A percentile compares a stretch with the other conserved stretches of the same genome.
These are phyloP conservation scores for Tolypocladium ovalisporum DNA, from an alignment of 2,329 filamentous ascomycete species.

Conservation along the genomic window DNA sequence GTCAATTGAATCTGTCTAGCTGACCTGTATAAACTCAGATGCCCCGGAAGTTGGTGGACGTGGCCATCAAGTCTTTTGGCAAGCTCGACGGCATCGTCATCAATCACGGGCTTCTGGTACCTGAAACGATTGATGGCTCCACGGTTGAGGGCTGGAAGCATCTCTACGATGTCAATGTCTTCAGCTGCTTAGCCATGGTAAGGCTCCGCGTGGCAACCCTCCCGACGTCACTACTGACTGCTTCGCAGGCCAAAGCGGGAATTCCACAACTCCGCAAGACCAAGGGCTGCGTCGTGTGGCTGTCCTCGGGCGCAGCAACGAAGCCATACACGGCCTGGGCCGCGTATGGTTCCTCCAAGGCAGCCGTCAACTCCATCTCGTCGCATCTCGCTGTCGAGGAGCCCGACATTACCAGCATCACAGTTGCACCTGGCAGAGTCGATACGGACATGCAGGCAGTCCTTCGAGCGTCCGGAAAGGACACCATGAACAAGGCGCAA, in stretches of 20 bases:
- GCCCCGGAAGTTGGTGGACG: conserved; percentile 49
- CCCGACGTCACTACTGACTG: conserved; percentile 1
- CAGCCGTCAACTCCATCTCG: conserved; percentile 70
- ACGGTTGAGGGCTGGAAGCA: conserved; percentile 64
- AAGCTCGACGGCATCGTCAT: conserved; percentile 71
- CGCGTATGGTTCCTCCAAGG: conserved; percentile 73
- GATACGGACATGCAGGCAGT: conserved; percentile 87
- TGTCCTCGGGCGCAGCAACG: conserved; percentile 67
- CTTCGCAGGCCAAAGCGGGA: conserved; percentile 53
- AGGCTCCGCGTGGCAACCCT: conserved; percentile 13
- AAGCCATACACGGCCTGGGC: conserved; percentile 64
- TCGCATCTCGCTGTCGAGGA: conserved; percentile 67
- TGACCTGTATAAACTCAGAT: conserved; percentile 26
- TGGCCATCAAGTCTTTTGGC: conserved; percentile 58
- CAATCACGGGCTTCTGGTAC: conserved; percentile 77
- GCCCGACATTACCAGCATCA: conserved; percentile 59
- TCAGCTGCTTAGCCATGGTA: conserved; percentile 72
- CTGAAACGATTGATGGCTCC: conserved; percentile 59
- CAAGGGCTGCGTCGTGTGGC: conserved; percentile 63
- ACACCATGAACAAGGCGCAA: conserved; percentile 39
- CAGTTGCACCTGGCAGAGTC: conserved; percentile 69
- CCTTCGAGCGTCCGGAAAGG: conserved; percentile 51
- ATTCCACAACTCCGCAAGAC: conserved; percentile 57
- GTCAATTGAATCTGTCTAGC: not conserved
- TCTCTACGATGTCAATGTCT: conserved; percentile 76